A percentile compares a stretch with the other conserved stretches of the same genome.
phyloP scores from a whole-genome alignment of 1,284 basidiomycete species.

The Laetiporus sulphureus region DNA sequence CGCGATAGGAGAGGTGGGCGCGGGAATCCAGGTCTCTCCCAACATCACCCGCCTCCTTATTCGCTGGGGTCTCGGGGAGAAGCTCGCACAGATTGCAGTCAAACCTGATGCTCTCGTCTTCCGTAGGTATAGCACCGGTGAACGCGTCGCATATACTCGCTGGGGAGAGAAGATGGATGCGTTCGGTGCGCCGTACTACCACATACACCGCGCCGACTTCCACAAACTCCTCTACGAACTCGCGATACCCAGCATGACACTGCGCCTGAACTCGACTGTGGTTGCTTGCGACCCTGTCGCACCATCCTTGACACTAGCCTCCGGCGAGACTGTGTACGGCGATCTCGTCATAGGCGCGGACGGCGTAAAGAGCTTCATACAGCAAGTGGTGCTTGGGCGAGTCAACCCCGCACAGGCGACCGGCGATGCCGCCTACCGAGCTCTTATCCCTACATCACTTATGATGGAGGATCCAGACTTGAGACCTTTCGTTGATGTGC shows the following conservation, averaged over 20 bases:
- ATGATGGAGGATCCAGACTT: conserved; percentile 47
- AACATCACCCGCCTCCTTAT: conserved; percentile 35
- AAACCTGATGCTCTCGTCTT: conserved; percentile 35
- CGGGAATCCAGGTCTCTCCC: conserved; percentile 45
- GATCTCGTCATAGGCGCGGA: conserved; percentile 41
- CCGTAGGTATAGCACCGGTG: conserved; percentile 34
- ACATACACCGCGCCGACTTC: conserved; percentile 53
- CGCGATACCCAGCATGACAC: conserved; percentile 35
- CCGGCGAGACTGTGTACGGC: conserved; percentile 31
- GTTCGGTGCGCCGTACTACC: conserved; percentile 40
- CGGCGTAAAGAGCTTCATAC: conserved; percentile 44
- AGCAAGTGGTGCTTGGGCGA: conserved; percentile 35
- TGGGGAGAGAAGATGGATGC: conserved; percentile 33
- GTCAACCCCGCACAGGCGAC: conserved; percentile 33
- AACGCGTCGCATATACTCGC: conserved; percentile 35
- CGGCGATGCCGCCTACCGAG: conserved; percentile 47
- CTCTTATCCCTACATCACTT: conserved; percentile 38
- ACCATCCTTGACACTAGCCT: conserved; percentile 30
- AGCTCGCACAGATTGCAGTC: conserved; percentile 31
- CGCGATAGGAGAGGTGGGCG: conserved; percentile 40
- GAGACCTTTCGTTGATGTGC: conserved; percentile 30
- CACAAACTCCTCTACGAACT: conserved; percentile 45
- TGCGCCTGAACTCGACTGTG: conserved; percentile 42
- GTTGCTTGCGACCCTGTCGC: conserved; percentile 32
- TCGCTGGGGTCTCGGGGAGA: conserved; percentile 36